Base-by-base conservation (phyloP, 805 yeast genomes). In the Candida golubevii region DNA sequence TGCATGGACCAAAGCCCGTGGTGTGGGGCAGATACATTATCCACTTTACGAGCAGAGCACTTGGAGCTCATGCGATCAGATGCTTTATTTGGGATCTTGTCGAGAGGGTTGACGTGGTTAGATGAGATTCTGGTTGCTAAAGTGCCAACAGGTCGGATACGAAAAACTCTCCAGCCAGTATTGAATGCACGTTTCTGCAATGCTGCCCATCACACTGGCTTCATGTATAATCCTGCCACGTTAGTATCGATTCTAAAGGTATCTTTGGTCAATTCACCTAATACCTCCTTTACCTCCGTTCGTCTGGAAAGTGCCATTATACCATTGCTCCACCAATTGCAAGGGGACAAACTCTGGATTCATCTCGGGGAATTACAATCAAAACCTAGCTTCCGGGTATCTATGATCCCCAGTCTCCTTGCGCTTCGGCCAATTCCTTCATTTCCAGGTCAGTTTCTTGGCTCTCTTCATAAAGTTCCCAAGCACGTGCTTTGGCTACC, bases 11-110 rank as follows among this genome's bases (percentile, higher is more conserved):
- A 42, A 36, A 38, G 42, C 18, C 63, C 65, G 5, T 62, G 66
- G 64, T 63, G 67, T 47, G 67, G 66, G 4, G 54, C 49, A 26
- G 52, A 51, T 26, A 60, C 59, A 1, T 34, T 59, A 1, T 56
- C 48, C 29, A 46, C 46, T 38, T 46, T 32, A 4, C 49, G 50
- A 6, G 49, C 51, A 14, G 29, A 32, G 14, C 44, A 47, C 35
- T 39, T 40, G 39, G 39, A 42, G 23, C 42, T 52, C 18, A 23
- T 47, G 3, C 12, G 39, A n/a, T 37, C 31, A 14, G 27, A 32
- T 10, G 8, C 56, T 11, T 39, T 54, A 11, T 33, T 26, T 13
- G 46, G 46, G 12, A 41, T 49, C 15, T 33, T 49, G 27, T n/a
- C 23, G 5, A 39, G 33, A 7, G 29, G 33, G 8, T 36, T 51